phyloP scores from a whole-genome alignment of 129 eudicot species.

The Apium graveolens region DNA sequence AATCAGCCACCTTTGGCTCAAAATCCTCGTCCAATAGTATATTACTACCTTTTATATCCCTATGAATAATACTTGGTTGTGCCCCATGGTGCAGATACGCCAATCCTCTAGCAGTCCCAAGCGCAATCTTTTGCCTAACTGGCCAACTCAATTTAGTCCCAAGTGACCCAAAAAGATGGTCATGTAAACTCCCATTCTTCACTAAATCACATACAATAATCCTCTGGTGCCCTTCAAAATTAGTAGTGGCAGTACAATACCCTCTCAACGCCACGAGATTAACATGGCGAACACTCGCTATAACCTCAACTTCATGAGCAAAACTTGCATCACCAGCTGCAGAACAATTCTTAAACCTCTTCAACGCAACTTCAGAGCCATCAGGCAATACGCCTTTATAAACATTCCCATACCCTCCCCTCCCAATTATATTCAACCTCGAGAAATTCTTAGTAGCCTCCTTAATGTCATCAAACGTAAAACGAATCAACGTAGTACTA shows the following conservation, averaged over 20 bases:
- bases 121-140: slow-evolving; percentile 50
- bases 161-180: slow-evolving; percentile 50
- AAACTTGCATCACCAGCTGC: slow-evolving; percentile 75
- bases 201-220: slow-evolving; percentile 82
- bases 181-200: slow-evolving; percentile 78
- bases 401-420: slow-evolving; percentile 94
- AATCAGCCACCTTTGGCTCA: slow-evolving; percentile 85
- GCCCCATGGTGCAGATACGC: slow-evolving; percentile 86
- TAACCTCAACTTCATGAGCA: slow-evolving; percentile 83
- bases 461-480: slow-evolving; percentile 59
- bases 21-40: slow-evolving; percentile 75
- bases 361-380: slow-evolving; percentile 74
- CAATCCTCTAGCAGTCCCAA: slow-evolving; percentile 75
- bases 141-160: slow-evolving; percentile 62
- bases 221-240: slow-evolving; percentile 71
- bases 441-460: slow-evolving; percentile 65
- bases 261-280: slow-evolving; percentile 75
- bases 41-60: slow-evolving; percentile 88
- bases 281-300: slow-evolving; percentile 87
- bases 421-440: slow-evolving; percentile 59
- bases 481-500: slow-evolving; percentile 51
- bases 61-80: slow-evolving; percentile 65
- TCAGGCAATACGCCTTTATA: slow-evolving; percentile 66
- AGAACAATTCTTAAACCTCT: slow-evolving; percentile 83
- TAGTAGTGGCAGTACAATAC: slow-evolving; percentile 71